Percentiles rank a stretch among this genome's conserved stretches.
Evolutionary conservation across 148 eudicot genomes (phyloP).

Genomic region (Nepenthes gracilis): DNA sequence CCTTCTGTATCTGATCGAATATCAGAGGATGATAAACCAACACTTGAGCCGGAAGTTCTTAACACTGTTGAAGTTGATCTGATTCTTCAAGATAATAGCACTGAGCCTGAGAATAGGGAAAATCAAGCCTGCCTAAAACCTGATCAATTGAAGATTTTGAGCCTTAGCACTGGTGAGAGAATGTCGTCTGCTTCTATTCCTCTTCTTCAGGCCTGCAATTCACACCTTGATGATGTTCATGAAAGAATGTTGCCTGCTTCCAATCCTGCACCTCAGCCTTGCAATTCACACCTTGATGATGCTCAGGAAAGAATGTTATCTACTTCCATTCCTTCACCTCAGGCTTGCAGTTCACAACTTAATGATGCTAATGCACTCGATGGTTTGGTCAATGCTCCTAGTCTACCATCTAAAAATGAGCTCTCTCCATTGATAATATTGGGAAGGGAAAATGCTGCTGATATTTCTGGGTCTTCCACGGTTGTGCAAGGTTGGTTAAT

Average conservation of each 20-base stretch:
- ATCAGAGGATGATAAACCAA: slow-evolving; percentile 10
- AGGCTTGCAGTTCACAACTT: slow-evolving; percentile 33
- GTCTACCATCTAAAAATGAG: slow-evolving; percentile 16
- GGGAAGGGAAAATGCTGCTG: slow-evolving; percentile 4
- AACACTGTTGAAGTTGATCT: slow-evolving; percentile 8
- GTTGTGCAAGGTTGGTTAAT: no score
- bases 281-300: slow-evolving; percentile 22
- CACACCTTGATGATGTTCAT: slow-evolving; percentile 7
- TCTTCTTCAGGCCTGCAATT: slow-evolving; percentile 9
- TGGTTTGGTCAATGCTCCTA: slow-evolving; percentile 13
- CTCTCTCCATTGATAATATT: slow-evolving; percentile 7
- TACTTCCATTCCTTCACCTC: slow-evolving; percentile 24
- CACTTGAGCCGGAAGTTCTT: slow-evolving; percentile 8
- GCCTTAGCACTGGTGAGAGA: slow-evolving; percentile 14
- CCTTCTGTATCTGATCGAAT: slow-evolving; percentile 13
- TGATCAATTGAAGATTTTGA: neutral
- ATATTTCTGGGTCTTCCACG: no score
- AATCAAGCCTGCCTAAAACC: neutral
- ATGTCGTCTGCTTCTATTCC: slow-evolving; percentile 14
- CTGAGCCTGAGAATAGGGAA: neutral
- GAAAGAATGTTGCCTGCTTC: slow-evolving; percentile 11
- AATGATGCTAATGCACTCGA: slow-evolving; percentile 15
- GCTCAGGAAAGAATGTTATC: slow-evolving; percentile 11
- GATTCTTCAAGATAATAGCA: neutral
- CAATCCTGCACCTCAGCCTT: slow-evolving; percentile 34